Base-by-base conservation (phyloP, 1,284 basidiomycete genomes). In the Rhizopogon hawkerae region DNA sequence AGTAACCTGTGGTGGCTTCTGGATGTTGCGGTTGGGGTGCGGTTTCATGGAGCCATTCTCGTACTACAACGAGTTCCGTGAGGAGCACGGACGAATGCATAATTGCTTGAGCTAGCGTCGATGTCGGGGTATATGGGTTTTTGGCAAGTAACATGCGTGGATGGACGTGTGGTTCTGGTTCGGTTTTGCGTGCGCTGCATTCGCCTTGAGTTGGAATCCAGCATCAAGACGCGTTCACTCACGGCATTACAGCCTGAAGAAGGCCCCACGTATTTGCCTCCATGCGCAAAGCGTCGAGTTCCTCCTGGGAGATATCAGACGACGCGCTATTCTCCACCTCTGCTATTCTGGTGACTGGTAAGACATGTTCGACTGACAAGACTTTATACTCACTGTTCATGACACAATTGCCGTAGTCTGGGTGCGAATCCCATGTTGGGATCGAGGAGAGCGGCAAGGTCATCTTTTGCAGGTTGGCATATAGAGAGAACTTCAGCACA, bases 231-330 rank as follows among this genome's bases (percentile, higher is more conserved):
- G 38, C 34, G 42, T 45, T n/a, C 24, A 54, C 72, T 57, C 60
- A 85, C 80, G 83, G 76, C 71, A 84, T 79, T 13, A 92, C 71
- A 3, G 79, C 78, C 62, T 90, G 87, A 3, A 92, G 61, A 0
- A 92, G 72, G 0, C 75, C 77, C 90, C 90, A 92, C 1, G 90
- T 92, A 62, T 87, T 83, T 38, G 79, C 73, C 63, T 92, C 90
- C 62, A 92, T 71, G 23, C 75, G 73, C 54, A 90, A 66, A 1
- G 80, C 69, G 29, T 83, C 79, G 1, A 82, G 54, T 57, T 85
- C 81, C 14, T 78, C 73, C 13, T 63, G 65, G 11, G 73, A 66
- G 35, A 66, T 59, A 41, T 64, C 60, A 1, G 62, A 68, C 21
- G 69, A 69, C 3, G 64, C 59, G 14, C 60, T 62, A 24, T 74